Evolutionary conservation across 176 grass and related monocot genomes (phyloP).

Genomic region (sorghum (Sorghum bicolor)): Sorghum_bicolor_NCBIv3 NC_012874.2:3530501-3531000

Average conservation of each 20-base stretch:
- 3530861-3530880: constrained; percentile 69
- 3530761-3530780: constrained; percentile 68
- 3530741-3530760: constrained; percentile 54
- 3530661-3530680: not conserved
- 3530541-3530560: not conserved
- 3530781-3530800: constrained; percentile 61
- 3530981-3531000: constrained; percentile 21
- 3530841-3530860: constrained; percentile 58
- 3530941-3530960: constrained; percentile 47
- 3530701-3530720: constrained; percentile 24
- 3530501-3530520: not conserved
- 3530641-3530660: not conserved
- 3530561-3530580: not conserved
- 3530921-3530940: constrained; percentile 47
- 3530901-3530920: constrained; percentile 55
- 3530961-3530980: constrained; percentile 36
- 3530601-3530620: not conserved
- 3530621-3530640: constrained; percentile 9
- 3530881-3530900: constrained; percentile 29
- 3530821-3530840: constrained; percentile 53
- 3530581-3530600: not conserved
- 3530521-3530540: not conserved
- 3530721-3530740: constrained; percentile 72
- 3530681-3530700: not conserved
- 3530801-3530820: constrained; percentile 53